Evolutionary conservation across 2,329 filamentous ascomycete species (phyloP), one percentile per base, ranked within the genome.

Genomic region (Fusarium acutatum): DNA sequence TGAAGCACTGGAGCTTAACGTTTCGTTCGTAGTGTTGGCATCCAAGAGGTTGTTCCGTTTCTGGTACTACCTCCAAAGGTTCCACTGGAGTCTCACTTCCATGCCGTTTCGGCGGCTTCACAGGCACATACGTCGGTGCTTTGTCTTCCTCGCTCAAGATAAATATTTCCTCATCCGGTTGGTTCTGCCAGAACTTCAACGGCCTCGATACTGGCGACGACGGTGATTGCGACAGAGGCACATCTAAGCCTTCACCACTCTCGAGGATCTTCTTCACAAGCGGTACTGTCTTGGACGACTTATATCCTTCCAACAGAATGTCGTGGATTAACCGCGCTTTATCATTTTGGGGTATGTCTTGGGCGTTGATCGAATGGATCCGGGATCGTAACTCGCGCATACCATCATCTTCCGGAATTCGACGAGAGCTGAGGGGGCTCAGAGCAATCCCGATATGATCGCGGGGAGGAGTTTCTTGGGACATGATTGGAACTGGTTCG

Each of bases 1-100:
- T 92, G 74, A 90, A 94, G 82, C 96, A 99, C 83, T 99, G 95
- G 38, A 98, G 85, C 82, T 98, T 98, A 76, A 99, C 94, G 77
- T 98, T 98, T 72, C 96, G 91, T 79, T 94, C 94, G 82, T 99
- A 99, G 83, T 99, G 96, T 77, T 92, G 87, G 81, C 96, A 99
- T 2, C 96, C 96, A 10, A 98, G 83, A 35, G 86, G 84, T 7
- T 77, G 75, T 43, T 77, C 75, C 24, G 67, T 60, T 37, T 82
- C 81, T n/a, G 72, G 43, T 47, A 70, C 60, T 14, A 70, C 64
- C 34, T 77, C 72, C 17, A 64, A 60, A 9, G 65, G 63, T 43
- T 74, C 70, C n/a, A 67, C 70, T 13, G 77, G 75, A 7, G 76
- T 74, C 52, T 87, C 86, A 18, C 86, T 86, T 12, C 83, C 81